Percentiles rank a stretch among this genome's conserved stretches.
Evolutionary conservation across 768 basidiomycete species (phyloP).

Genomic region (Sistotremastrum niveocremeum): DNA sequence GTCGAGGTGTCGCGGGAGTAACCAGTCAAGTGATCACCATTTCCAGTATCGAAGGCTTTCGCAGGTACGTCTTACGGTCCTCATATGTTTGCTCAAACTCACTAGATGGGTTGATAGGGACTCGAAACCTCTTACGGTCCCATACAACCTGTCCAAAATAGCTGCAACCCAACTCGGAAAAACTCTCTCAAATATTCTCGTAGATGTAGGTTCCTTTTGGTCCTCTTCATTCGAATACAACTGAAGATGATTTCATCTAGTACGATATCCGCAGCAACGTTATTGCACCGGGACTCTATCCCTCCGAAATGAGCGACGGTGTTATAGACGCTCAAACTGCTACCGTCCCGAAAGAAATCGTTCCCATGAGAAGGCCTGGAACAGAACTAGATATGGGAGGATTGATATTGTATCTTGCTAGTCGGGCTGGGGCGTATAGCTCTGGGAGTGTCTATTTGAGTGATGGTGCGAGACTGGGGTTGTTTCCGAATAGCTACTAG

Average conservation of each 20-base stretch:
- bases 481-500: conserved; percentile 42
- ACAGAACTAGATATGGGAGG: conserved; percentile 43
- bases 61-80: conserved; percentile 6
- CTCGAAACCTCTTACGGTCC: conserved; percentile 47
- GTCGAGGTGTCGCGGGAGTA: conserved; percentile 1
- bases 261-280: conserved; percentile 72
- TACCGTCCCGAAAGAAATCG: background rate
- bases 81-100: too few relatives aligned
- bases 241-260: background rate
- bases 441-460: conserved; percentile 65
- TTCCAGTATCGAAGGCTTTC: conserved; percentile 3
- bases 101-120: conserved; percentile 18
- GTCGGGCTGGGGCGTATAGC: conserved; percentile 65
- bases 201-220: conserved; percentile 19
- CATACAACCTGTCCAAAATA: conserved; percentile 65
- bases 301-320: conserved; percentile 23
- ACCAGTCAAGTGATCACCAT: conserved; percentile 7
- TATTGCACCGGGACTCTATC: conserved; percentile 66
- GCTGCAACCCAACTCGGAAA: conserved; percentile 68
- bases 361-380: background rate
- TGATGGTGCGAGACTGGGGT: conserved; percentile 62
- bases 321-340: background rate
- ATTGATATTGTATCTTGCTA: conserved; percentile 59
- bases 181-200: conserved; percentile 56
- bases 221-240: too few relatives aligned